A percentile compares a stretch with the other conserved stretches of the same genome.
Evolutionary conservation across 768 basidiomycete species (phyloP).

Genomic region (Termitomyces titanicus): DNA sequence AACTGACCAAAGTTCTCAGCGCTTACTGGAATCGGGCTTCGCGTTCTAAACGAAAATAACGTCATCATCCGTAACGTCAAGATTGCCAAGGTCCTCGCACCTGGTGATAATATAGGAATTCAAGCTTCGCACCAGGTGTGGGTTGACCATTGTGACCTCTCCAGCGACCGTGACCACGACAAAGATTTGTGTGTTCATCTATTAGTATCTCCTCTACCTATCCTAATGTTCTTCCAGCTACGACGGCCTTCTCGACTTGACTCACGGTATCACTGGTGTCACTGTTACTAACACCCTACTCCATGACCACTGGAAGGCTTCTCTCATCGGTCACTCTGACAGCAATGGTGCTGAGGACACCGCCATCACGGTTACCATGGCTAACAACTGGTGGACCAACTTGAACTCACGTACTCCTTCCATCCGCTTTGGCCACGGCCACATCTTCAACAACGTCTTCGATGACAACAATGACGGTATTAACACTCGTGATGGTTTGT

Average conservation of each 20-base stretch:
- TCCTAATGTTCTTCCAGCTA: slow-evolving; percentile 26
- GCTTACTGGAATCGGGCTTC: slow-evolving; percentile 42
- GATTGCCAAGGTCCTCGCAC: slow-evolving; percentile 44
- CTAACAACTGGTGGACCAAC: slow-evolving; percentile 39
- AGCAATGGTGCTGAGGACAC: slow-evolving; percentile 35
- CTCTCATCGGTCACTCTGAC: slow-evolving; percentile 42
- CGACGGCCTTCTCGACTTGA: slow-evolving; percentile 42
- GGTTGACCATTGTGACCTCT: slow-evolving; percentile 44
- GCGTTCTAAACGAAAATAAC: slow-evolving; percentile 37
- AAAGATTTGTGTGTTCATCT: slow-evolving; percentile 20
- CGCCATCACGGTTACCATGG: slow-evolving; percentile 39
- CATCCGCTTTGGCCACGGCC: slow-evolving; percentile 43
- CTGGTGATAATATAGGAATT: slow-evolving; percentile 44
- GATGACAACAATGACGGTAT: slow-evolving; percentile 41
- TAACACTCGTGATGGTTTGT: slow-evolving; percentile 36
- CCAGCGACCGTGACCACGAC: slow-evolving; percentile 41
- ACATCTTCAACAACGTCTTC: slow-evolving; percentile 44
- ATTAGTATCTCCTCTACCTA: too few relatives aligned
- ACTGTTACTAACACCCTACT: slow-evolving; percentile 39
- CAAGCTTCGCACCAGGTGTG: slow-evolving; percentile 39
- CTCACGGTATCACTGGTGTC: slow-evolving; percentile 39
- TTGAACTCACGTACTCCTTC: slow-evolving; percentile 43
- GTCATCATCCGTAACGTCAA: slow-evolving; percentile 50
- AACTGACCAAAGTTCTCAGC: slow-evolving; percentile 19
- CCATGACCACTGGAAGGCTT: slow-evolving; percentile 43